Evolutionary conservation across 345 rosid species (phyloP).

Genomic region (Hibiscus tridactylites): DNA sequence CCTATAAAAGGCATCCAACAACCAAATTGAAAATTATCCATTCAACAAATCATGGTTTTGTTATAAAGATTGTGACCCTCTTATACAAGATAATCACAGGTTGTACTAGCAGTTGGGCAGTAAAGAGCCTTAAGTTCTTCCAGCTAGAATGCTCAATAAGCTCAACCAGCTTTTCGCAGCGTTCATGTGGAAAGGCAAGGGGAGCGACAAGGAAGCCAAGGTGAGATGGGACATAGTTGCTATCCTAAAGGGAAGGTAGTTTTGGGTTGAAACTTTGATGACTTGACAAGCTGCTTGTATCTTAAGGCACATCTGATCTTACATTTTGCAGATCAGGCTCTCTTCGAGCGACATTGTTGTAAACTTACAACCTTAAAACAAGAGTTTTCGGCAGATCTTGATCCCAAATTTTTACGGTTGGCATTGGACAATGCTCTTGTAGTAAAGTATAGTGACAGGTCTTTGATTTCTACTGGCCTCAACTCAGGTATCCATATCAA

Average conservation of each 20-base stretch:
- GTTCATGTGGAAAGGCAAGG: not conserved
- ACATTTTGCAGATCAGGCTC: not conserved
- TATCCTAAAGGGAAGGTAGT: not conserved
- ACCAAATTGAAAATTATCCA: not conserved
- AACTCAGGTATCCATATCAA: slow-evolving; percentile 6
- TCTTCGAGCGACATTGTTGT: not conserved
- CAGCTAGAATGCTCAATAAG: not conserved
- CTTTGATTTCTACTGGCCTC: not conserved
- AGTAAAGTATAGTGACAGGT: not conserved
- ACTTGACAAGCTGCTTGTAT: not conserved
- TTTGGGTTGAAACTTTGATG: not conserved
- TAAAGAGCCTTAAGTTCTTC: not conserved
- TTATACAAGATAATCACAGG: not conserved
- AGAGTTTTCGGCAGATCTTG: not conserved
- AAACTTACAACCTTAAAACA: not conserved
- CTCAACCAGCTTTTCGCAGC: not conserved
- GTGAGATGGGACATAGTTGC: not conserved
- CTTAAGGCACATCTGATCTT: not conserved
- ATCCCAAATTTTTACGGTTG: not conserved
- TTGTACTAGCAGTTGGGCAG: too few relatives aligned
- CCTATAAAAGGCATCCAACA: not conserved
- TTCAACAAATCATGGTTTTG: not conserved
- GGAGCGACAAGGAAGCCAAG: not conserved
- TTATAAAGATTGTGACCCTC: not conserved
- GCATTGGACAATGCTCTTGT: not conserved